These are phyloP conservation scores for Cytospora chrysosperma DNA, from an alignment of 2,329 filamentous ascomycete species.

Conservation along the genomic window DNA sequence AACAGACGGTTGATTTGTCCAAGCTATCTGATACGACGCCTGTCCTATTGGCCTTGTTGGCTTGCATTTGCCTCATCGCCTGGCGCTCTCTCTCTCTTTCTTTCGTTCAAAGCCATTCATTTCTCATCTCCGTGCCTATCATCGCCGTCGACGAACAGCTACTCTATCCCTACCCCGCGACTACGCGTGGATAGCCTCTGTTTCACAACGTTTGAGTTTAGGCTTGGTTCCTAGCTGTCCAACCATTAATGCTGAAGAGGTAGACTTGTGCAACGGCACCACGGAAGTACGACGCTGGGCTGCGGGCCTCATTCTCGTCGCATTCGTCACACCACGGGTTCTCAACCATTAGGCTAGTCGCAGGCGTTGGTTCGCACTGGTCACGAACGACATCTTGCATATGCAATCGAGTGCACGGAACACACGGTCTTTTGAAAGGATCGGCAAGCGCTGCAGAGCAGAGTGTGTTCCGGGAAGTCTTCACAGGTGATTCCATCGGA, in stretches of 20 bases:
- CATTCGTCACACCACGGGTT: constrained; percentile 20
- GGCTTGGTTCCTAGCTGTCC: neutral
- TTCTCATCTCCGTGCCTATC: neutral
- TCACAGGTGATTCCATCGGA: constrained; percentile 25
- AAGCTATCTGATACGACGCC: neutral
- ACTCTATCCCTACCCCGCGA: neutral
- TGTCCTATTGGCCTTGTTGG: neutral
- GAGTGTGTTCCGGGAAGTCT: constrained; percentile 21
- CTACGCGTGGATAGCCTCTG: constrained; percentile 1
- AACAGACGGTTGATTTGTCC: neutral
- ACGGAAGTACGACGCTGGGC: constrained; percentile 13
- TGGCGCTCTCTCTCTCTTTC: constrained; percentile 5
- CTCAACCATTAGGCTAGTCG: neutral
- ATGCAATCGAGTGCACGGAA: constrained; percentile 27
- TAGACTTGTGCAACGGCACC: constrained; percentile 3
- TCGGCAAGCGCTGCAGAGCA: constrained; percentile 11
- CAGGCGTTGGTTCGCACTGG: constrained; percentile 15
- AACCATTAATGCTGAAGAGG: neutral
- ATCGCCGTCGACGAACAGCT: constrained; percentile 2
- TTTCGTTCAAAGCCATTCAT: neutral
- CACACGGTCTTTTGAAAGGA: constrained; percentile 16
- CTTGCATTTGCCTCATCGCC: neutral
- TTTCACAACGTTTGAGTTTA: constrained; percentile 5
- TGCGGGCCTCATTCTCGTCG: constrained; percentile 17
- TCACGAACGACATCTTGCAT: constrained; percentile 24